phyloP scores from a whole-genome alignment of 2,329 filamentous ascomycete species.

The Colletotrichum cordylinicola region DNA sequence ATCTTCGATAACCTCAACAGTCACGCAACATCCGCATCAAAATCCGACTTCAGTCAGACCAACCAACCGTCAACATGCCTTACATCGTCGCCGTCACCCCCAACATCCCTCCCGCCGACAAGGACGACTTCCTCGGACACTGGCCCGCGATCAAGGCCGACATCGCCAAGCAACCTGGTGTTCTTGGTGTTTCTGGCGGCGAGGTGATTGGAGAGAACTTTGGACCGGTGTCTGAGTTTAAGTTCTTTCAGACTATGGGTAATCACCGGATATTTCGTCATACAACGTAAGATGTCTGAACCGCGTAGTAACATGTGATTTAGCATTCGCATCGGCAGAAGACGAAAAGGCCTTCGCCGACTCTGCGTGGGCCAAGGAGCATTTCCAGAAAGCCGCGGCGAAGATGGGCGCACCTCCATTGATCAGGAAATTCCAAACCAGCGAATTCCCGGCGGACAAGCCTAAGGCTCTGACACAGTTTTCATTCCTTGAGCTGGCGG shows the following conservation, averaged over 20 bases:
- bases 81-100: not conserved
- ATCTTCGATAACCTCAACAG: not conserved
- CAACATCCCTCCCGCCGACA: conserved; percentile 2
- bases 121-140: conserved; percentile 14
- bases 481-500: not conserved
- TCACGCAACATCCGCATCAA: not conserved
- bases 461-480: conserved; percentile 3
- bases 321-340: conserved; percentile 5
- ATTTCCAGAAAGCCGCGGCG: not conserved
- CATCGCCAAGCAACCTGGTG: conserved; percentile 6
- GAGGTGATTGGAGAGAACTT: conserved; percentile 5
- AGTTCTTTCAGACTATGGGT: conserved; percentile 11
- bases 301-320: not conserved
- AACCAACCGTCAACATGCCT: conserved; percentile 1
- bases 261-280: not conserved
- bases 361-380: conserved; percentile 7
- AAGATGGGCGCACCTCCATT: not conserved
- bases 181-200: not conserved
- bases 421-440: conserved; percentile 11
- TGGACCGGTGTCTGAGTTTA: conserved; percentile 3
- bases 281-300: not conserved
- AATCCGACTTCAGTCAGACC: not conserved
- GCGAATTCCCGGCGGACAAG: not conserved
- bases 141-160: conserved; percentile 9
- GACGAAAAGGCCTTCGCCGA: conserved; percentile 6